These are phyloP conservation scores for Dryas integrifolia DNA, from an alignment of 331 rosid species.

Conservation along the genomic window DNA sequence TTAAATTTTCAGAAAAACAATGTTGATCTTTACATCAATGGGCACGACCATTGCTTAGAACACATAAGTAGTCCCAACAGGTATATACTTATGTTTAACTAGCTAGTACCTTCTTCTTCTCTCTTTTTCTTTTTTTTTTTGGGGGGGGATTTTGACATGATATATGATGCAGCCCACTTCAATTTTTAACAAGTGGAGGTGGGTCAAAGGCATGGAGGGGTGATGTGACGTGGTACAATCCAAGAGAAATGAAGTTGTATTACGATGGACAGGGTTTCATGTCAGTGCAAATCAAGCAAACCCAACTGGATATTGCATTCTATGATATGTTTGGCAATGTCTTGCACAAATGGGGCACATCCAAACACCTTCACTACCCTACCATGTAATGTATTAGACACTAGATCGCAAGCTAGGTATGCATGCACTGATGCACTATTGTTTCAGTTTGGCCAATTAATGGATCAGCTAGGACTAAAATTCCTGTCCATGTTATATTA, in stretches of 20 bases:
- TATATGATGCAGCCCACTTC: slow-evolving; percentile 51
- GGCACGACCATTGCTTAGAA: slow-evolving; percentile 83
- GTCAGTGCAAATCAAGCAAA: slow-evolving; percentile 52
- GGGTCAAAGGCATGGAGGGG: slow-evolving; percentile 92
- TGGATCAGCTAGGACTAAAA: too few relatives aligned
- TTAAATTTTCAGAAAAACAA: slow-evolving; percentile 41
- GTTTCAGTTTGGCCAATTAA: too few relatives aligned
- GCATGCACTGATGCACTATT: too few relatives aligned
- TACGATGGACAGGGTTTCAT: slow-evolving; percentile 90
- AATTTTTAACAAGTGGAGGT: slow-evolving; percentile 77
- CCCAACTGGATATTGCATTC: slow-evolving; percentile 38
- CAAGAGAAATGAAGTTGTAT: slow-evolving; percentile 58
- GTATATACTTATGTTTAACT: slow-evolving; percentile 18
- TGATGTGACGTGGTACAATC: slow-evolving; percentile 35
- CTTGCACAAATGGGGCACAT: slow-evolving; percentile 61
- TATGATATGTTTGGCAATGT: slow-evolving; percentile 56
- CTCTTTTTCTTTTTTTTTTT: too few relatives aligned
- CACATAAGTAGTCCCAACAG: slow-evolving; percentile 55
- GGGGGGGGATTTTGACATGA: too few relatives aligned
- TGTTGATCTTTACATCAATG: slow-evolving; percentile 72
- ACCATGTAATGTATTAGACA: not conserved
- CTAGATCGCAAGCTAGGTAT: too few relatives aligned
- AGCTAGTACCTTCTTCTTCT: too few relatives aligned
- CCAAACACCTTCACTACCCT: slow-evolving; percentile 30
- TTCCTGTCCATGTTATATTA: too few relatives aligned